Percentiles rank a stretch among this genome's conserved stretches.
Conservation (phyloP, 306 rosid genomes). For the Gynostemma pentaphyllum region DNA sequence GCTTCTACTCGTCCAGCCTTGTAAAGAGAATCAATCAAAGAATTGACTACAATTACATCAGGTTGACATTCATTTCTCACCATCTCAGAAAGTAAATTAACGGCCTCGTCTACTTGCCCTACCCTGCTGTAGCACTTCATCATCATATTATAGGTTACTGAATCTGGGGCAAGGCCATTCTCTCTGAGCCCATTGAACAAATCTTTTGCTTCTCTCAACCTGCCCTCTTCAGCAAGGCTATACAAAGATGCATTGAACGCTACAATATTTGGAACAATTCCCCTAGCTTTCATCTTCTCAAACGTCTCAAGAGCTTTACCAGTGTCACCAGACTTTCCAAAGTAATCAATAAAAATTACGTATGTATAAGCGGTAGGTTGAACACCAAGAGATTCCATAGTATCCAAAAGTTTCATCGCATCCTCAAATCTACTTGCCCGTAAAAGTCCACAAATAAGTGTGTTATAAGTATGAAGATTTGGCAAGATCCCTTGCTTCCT, state of each 20-base stretch:
- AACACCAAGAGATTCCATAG: constrained; percentile 61
- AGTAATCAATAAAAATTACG: constrained; percentile 75
- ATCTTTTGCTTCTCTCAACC: constrained; percentile 59
- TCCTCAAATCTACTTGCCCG: constrained; percentile 50
- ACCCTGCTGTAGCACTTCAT: constrained; percentile 87
- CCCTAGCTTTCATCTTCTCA: constrained; percentile 65
- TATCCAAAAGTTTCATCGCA: constrained; percentile 55
- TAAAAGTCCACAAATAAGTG: constrained; percentile 67
- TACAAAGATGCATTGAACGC: constrained; percentile 83
- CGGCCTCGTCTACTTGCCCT: constrained; percentile 71
- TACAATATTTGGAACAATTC: constrained; percentile 69
- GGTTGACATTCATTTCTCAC: constrained; percentile 61
- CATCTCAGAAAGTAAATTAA: constrained; percentile 60
- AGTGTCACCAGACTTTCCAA: constrained; percentile 79
- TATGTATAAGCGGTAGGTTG: constrained; percentile 69
- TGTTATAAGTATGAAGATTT: constrained; percentile 84
- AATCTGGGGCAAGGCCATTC: constrained; percentile 77
- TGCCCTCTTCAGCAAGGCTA: constrained; percentile 68
- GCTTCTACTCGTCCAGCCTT: constrained; percentile 70
- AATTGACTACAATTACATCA: constrained; percentile 64
- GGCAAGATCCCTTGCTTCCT: constrained; percentile 47
- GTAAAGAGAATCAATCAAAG: constrained; percentile 79
- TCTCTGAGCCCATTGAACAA: constrained; percentile 51
- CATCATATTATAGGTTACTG: constrained; percentile 81
- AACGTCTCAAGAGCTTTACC: constrained; percentile 63